Percentiles rank a stretch among this genome's conserved stretches.
phyloP scores from a whole-genome alignment of 371 early-diverging fungal genomes.

The Apophysomyces ossiformis region DNA sequence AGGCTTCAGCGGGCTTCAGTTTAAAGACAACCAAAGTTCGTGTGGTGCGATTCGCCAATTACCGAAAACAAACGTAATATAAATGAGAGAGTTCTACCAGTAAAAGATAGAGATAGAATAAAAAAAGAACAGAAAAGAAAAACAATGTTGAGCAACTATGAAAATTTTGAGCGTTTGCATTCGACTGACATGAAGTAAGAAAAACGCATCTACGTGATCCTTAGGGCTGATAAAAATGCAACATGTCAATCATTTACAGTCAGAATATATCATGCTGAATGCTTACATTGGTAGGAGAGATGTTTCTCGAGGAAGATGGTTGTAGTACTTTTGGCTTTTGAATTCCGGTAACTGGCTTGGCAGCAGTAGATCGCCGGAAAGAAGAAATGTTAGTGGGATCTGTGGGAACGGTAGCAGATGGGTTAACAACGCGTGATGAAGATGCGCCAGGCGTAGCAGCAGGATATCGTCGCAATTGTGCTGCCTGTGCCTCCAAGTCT shows the following conservation, averaged over 20 bases:
- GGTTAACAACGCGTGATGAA: conserved; percentile 22
- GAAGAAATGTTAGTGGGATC: conserved; percentile 23
- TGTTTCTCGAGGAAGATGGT: conserved; percentile 23
- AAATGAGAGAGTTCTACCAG: background rate
- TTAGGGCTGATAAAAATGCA: background rate
- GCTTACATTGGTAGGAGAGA: conserved; percentile 28
- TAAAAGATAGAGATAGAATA: background rate
- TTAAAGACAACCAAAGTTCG: background rate
- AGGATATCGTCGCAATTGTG: conserved; percentile 10
- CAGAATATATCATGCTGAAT: background rate
- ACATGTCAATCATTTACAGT: background rate
- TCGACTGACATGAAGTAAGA: background rate
- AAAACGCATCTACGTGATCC: background rate
- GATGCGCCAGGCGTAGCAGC: conserved; percentile 15
- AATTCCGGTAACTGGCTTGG: conserved; percentile 10
- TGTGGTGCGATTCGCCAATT: conserved; percentile 1
- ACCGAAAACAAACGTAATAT: conserved; percentile 1
- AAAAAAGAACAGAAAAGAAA: background rate
- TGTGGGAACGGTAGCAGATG: conserved; percentile 12
- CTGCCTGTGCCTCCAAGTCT: conserved; percentile 12
- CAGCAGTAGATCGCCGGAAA: conserved; percentile 28
- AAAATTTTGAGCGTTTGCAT: conserved; percentile 1
- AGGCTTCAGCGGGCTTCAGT: background rate
- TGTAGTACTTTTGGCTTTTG: conserved; percentile 22
- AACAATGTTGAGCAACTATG: conserved; percentile 8